Evolutionary conservation across 176 grass and related monocot genomes (phyloP), one percentile per base, ranked within the genome.

Genomic region (Musa acuminata): DNA sequence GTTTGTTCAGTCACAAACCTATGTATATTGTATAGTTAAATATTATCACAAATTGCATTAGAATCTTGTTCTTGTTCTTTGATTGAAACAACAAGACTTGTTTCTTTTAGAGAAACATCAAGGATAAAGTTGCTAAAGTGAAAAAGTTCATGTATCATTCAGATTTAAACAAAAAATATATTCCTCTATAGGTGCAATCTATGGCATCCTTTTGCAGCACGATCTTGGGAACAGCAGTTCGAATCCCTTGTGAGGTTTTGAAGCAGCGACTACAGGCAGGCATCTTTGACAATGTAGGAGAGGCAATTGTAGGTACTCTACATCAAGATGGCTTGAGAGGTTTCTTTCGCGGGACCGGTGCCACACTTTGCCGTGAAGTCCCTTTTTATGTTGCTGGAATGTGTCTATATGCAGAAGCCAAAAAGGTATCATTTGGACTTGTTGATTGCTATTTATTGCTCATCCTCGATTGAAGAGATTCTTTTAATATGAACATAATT

Each of bases 351-450:
- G 94, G 94, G 8, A 98, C 94, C 19, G 94, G 90, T 51, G 94
- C 94, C 55, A 98, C 94, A 50, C 94, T 93, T 69, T 98, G 90
- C 64, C 90, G 90, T 23, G 94, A 98, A 82, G 94, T 98, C 72
- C 94, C 94, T 35, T 91, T 98, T 68, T 98, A 98, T 89, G 94
- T 98, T 75, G 94, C 90, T 20, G 94, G 94, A 77, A 86, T 98
- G 88, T 82, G 88, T 75, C 88, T 98, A 63, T 98, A 98, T 78
- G 86, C 85, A 27, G 94, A 98, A 83, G 90, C 94, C 77, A 98
- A 93, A 69, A 98, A 98, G 94, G 94, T 96, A 43, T 43, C 35
- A 43, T 43, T 62, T 26, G 0, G 20, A 51, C 3, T 22, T 13
- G 0, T 67, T 50, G 8, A 59, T 43, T 49, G 2, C 26, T 75